phyloP scores from a whole-genome alignment of 345 rosid genomes.

The Hevea brasiliensis region DNA sequence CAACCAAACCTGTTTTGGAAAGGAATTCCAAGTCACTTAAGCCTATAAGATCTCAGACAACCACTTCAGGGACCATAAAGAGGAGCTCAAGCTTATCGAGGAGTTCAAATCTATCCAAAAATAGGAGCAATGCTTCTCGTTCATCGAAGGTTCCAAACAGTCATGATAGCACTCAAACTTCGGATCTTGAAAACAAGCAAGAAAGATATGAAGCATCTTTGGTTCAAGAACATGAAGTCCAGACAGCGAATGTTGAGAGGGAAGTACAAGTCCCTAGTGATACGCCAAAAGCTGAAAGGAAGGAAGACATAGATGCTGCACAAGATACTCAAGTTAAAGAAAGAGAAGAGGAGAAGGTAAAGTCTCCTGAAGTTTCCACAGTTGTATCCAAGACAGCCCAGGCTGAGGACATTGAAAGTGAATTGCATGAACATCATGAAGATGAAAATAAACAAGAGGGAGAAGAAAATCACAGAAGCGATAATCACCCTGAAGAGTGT shows the following conservation, averaged over 20 bases:
- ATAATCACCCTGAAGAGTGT: conserved; percentile 23
- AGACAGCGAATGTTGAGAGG: conserved; percentile 32
- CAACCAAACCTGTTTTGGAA: conserved; percentile 26
- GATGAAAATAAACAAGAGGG: conserved; percentile 4
- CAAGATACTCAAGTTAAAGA: background rate
- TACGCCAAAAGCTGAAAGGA: conserved; percentile 17
- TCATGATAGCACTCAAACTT: conserved; percentile 14
- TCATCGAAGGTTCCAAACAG: conserved; percentile 15
- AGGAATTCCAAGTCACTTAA: conserved; percentile 36
- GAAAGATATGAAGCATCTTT: conserved; percentile 22
- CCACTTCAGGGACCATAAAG: conserved; percentile 16
- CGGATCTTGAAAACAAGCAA: conserved; percentile 26
- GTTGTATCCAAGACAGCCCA: background rate
- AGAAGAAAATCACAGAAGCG: background rate
- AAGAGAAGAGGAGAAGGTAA: conserved; percentile 31
- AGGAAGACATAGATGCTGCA: conserved; percentile 22
- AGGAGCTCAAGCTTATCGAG: conserved; percentile 23
- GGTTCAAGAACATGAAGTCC: conserved; percentile 36
- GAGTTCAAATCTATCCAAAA: conserved; percentile 13
- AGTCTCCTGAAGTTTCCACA: conserved; percentile 11
- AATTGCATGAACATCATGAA: conserved; percentile 9
- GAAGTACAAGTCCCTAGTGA: conserved; percentile 20
- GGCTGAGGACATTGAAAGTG: background rate
- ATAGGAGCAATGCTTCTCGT: conserved; percentile 7
- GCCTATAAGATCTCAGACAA: conserved; percentile 25